phyloP scores from a whole-genome alignment of 2,329 filamentous ascomycete genomes.

The Diplodia sapinea region DNA sequence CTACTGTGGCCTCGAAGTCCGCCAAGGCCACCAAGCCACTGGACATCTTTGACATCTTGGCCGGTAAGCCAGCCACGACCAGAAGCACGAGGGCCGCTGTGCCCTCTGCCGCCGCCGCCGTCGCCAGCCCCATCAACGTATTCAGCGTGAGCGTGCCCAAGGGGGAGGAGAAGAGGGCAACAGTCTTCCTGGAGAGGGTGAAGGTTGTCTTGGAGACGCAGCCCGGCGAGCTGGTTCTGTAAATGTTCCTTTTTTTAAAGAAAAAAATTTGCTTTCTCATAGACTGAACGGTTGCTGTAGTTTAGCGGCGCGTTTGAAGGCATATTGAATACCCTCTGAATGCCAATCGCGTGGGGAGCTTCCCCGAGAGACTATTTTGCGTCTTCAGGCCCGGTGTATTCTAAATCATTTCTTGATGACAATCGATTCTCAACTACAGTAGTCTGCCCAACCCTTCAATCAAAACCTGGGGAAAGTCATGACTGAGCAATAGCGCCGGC shows the following conservation, averaged over 20 bases:
- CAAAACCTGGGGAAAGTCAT: no score
- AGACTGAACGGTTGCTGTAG: constrained; percentile 21
- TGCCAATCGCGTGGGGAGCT: neutral
- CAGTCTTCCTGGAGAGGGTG: constrained; percentile 81
- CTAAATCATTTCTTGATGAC: neutral
- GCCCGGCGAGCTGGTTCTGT: constrained; percentile 48
- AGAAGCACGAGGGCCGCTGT: constrained; percentile 47
- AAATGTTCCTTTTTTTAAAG: constrained; percentile 10
- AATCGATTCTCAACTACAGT: no score
- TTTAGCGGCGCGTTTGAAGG: constrained; percentile 25
- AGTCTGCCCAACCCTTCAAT: no score
- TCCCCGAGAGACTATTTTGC: neutral
- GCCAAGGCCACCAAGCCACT: constrained; percentile 56
- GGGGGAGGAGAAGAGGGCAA: constrained; percentile 80
- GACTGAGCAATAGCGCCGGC: no score
- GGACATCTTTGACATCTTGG: constrained; percentile 84
- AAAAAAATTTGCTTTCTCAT: constrained; percentile 3
- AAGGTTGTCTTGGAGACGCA: constrained; percentile 71
- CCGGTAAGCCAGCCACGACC: constrained; percentile 45
- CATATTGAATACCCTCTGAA: constrained; percentile 26
- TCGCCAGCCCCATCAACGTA: constrained; percentile 67
- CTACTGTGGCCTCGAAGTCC: constrained; percentile 36
- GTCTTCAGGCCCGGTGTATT: neutral
- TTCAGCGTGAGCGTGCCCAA: constrained; percentile 82
- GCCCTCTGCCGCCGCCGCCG: constrained; percentile 37